These are phyloP conservation scores for Yamadazyma atmosphaerica DNA, from an alignment of 1,139 yeast genomes.

Conservation along the genomic window DNA sequence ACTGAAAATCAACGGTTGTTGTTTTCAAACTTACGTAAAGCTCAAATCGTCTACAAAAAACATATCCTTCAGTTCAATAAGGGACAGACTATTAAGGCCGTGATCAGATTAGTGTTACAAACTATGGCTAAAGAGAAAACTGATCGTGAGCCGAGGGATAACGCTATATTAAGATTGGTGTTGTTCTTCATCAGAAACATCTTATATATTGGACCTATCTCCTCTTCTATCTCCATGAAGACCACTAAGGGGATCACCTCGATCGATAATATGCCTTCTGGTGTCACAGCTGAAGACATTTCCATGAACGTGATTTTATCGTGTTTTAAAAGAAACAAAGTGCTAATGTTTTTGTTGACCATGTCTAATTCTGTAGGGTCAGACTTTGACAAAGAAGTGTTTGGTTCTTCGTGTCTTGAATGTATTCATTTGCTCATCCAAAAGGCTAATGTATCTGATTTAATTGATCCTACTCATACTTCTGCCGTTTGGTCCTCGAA, in stretches of 20 bases:
- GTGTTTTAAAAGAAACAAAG: slow-evolving; percentile 66
- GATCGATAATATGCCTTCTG: slow-evolving; percentile 51
- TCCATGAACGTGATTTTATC: slow-evolving; percentile 58
- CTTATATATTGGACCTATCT: slow-evolving; percentile 71
- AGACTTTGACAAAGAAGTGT: slow-evolving; percentile 60
- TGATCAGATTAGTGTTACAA: slow-evolving; percentile 69
- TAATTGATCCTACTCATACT: slow-evolving; percentile 7
- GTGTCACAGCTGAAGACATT: slow-evolving; percentile 64
- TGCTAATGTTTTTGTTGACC: slow-evolving; percentile 68
- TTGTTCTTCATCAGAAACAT: slow-evolving; percentile 75
- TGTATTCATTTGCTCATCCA: slow-evolving; percentile 63
- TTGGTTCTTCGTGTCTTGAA: slow-evolving; percentile 69
- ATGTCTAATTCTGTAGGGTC: slow-evolving; percentile 63
- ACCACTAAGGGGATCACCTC: slow-evolving; percentile 26
- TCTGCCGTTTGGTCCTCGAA: too few relatives aligned
- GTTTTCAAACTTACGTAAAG: slow-evolving; percentile 60
- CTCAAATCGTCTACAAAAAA: slow-evolving; percentile 73
- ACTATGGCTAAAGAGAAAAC: slow-evolving; percentile 53
- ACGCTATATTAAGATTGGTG: slow-evolving; percentile 69
- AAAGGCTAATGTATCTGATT: slow-evolving; percentile 46
- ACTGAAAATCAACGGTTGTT: slow-evolving; percentile 57
- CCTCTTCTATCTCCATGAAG: slow-evolving; percentile 37
- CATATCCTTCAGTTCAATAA: slow-evolving; percentile 56
- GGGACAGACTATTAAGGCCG: slow-evolving; percentile 68
- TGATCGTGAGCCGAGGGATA: slow-evolving; percentile 71